A percentile compares a stretch with the other conserved stretches of the same genome.
These are phyloP conservation scores for Rubia peregrina DNA, from an alignment of 305 asterid species.

Conservation along the genomic window DNA sequence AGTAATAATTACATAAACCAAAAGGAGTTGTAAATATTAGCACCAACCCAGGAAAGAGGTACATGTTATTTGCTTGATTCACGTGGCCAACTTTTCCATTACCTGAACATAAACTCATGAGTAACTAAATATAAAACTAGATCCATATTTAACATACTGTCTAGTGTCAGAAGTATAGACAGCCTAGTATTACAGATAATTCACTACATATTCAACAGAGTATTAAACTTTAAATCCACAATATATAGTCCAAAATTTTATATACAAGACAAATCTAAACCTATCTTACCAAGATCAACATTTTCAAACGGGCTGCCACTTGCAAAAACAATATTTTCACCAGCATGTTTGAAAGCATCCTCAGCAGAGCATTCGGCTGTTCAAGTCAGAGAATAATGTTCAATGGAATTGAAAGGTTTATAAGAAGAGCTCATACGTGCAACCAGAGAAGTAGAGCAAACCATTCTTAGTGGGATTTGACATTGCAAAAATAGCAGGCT, in stretches of 20 bases:
- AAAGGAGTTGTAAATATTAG: constrained; percentile 15
- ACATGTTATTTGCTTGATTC: constrained; percentile 99
- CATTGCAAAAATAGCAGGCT: constrained; percentile 98
- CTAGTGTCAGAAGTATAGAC: neutral
- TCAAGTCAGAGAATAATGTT: constrained; percentile 28
- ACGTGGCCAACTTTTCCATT: constrained; percentile 80
- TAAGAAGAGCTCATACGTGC: constrained; percentile 1
- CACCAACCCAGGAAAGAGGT: constrained; percentile 96
- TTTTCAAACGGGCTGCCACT: constrained; percentile 97
- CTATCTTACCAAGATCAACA: constrained; percentile 73
- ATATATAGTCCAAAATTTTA: neutral
- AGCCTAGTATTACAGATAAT: neutral
- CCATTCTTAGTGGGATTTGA: constrained; percentile 97
- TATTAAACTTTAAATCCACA: neutral
- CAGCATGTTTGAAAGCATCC: constrained; percentile 92
- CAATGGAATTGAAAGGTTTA: constrained; percentile 15
- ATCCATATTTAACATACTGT: neutral
- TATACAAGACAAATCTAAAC: neutral
- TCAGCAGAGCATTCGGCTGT: constrained; percentile 96
- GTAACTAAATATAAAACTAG: neutral
- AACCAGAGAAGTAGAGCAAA: constrained; percentile 27
- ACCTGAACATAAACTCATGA: constrained; percentile 41
- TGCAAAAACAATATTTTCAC: constrained; percentile 83
- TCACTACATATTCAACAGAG: neutral
- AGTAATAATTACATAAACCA: neutral